phyloP scores from a whole-genome alignment of 2,329 filamentous ascomycete species.

The Westerdykella aurantiaca region DNA sequence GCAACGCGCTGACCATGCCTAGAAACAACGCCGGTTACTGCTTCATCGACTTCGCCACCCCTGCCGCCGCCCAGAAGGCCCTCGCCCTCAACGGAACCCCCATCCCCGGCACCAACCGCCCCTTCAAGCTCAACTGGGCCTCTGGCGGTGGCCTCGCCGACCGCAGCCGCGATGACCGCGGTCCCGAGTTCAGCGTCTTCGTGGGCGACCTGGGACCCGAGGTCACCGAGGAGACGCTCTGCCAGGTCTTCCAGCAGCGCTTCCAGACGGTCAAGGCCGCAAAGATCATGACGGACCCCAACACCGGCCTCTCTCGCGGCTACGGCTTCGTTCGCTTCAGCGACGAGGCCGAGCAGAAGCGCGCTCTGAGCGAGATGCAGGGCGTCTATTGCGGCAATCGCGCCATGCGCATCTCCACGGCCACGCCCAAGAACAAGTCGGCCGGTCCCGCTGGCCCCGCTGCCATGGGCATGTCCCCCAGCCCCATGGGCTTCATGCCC shows the following conservation, averaged over 20 bases:
- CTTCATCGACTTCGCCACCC: conserved; percentile 85
- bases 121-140: conserved; percentile 99
- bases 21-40: conserved; percentile 98
- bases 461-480: conserved; percentile 50
- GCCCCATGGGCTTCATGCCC: conserved; percentile 52
- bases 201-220: conserved; percentile 96
- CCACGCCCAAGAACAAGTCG: conserved; percentile 88
- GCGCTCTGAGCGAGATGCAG: conserved; percentile 95
- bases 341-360: conserved; percentile 92
- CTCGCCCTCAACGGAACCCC: conserved; percentile 80
- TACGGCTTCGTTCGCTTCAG: conserved; percentile 98
- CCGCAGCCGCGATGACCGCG: conserved; percentile 86
- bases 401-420: conserved; percentile 96
- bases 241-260: conserved; percentile 84
- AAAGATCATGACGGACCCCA: conserved; percentile 99
- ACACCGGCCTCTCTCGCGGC: conserved; percentile 93
- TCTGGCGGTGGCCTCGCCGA: conserved; percentile 93
- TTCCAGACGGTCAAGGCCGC: conserved; percentile 98
- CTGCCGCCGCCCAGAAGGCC: conserved; percentile 85
- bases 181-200: conserved; percentile 95
- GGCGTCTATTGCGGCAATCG: conserved; percentile 98
- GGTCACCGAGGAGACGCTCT: conserved; percentile 96
- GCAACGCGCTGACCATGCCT: conserved; percentile 34
- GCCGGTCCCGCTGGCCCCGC: conserved; percentile 50
- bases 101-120: conserved; percentile 88